phyloP scores from a whole-genome alignment of 2,329 filamentous ascomycete species.

The Penicillium brevicompactum region DNA sequence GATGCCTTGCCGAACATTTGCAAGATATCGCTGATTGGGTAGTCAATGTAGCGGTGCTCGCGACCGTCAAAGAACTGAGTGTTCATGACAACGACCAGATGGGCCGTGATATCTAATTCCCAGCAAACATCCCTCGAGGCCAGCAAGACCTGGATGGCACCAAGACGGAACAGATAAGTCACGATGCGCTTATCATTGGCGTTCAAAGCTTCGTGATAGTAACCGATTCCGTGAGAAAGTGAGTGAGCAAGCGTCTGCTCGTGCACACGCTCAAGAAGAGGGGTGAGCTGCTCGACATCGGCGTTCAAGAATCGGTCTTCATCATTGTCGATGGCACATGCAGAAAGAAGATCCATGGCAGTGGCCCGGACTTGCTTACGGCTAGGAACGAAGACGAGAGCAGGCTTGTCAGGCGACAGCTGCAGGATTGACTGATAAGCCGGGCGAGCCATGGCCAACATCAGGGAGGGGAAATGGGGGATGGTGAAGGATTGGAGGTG shows the following conservation, averaged over 20 bases:
- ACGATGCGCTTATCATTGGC: slow-evolving; percentile 90
- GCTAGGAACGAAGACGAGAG: slow-evolving; percentile 87
- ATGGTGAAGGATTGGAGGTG: slow-evolving; percentile 95
- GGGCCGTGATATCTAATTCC: slow-evolving; percentile 86
- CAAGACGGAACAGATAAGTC: slow-evolving; percentile 84
- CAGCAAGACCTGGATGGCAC: slow-evolving; percentile 83
- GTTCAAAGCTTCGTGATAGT: slow-evolving; percentile 93
- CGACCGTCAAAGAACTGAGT: slow-evolving; percentile 97
- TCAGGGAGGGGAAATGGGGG: slow-evolving; percentile 94
- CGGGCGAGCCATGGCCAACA: slow-evolving; percentile 98
- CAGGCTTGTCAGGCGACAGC: slow-evolving; percentile 84
- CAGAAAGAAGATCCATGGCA: slow-evolving; percentile 82
- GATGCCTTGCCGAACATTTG: slow-evolving; percentile 98
- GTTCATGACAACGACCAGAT: slow-evolving; percentile 94
- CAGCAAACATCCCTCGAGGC: slow-evolving; percentile 90
- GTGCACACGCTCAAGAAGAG: slow-evolving; percentile 78
- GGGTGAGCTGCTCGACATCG: slow-evolving; percentile 76
- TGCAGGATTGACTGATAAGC: slow-evolving; percentile 87
- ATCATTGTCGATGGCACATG: slow-evolving; percentile 83
- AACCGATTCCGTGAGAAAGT: slow-evolving; percentile 89
- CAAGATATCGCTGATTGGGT: slow-evolving; percentile 87
- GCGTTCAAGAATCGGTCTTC: slow-evolving; percentile 93
- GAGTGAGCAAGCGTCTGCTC: slow-evolving; percentile 87
- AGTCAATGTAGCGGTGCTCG: slow-evolving; percentile 96
- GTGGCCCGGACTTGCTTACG: slow-evolving; percentile 90